Conservation (phyloP, 106 monocot genomes). For the Allium cepa region DNA sequence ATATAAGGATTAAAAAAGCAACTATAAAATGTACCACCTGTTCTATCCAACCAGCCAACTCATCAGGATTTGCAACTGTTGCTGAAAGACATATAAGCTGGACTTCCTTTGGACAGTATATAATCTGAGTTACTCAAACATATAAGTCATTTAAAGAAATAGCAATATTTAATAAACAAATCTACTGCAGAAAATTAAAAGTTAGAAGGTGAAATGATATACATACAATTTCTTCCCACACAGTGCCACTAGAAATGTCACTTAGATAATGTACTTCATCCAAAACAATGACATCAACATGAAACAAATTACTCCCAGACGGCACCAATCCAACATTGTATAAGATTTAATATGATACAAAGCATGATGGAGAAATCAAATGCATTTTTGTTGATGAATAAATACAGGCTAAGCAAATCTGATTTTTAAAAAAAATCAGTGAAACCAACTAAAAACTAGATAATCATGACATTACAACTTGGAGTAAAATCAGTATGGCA, state of each 20-base stretch:
- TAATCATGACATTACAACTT: no score
- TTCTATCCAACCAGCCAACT: conserved; percentile 91
- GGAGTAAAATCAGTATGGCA: no score
- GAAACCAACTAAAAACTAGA: no score
- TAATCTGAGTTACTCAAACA: conserved; percentile 53
- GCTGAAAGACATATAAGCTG: conserved; percentile 94
- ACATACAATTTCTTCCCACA: conserved; percentile 98
- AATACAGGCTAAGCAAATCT: no score
- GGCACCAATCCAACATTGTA: conserved; percentile 78
- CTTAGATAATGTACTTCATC: conserved; percentile 99
- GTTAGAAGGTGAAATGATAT: conserved; percentile 2
- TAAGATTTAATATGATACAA: conserved; percentile 3
- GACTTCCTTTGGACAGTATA: conserved; percentile 92
- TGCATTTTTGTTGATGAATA: background rate
- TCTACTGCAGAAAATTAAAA: background rate
- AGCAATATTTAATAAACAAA: conserved; percentile 4
- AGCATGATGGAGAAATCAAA: background rate
- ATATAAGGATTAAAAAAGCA: no score
- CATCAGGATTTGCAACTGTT: conserved; percentile 95
- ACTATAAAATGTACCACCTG: conserved; percentile 34
- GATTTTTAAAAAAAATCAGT: no score
- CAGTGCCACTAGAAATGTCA: conserved; percentile 96
- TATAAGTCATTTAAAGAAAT: conserved; percentile 7
- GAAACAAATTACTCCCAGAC: conserved; percentile 70
- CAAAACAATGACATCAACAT: conserved; percentile 88